phyloP scores from a whole-genome alignment of 192 early-diverging fungal species.

The Radiomyces spectabilis region DNA sequence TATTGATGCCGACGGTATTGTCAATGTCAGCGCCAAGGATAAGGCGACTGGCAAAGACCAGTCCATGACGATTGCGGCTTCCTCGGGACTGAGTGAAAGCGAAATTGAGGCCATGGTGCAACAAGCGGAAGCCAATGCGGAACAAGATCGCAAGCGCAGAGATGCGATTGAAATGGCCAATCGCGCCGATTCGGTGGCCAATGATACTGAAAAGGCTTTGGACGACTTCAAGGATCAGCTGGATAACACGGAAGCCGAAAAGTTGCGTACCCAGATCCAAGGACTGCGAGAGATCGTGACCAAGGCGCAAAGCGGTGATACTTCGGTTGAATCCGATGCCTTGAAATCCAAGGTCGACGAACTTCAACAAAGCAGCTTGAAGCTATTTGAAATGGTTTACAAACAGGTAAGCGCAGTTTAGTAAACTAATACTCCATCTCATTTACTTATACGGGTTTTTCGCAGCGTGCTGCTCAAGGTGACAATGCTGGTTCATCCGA shows the following conservation, averaged over 20 bases:
- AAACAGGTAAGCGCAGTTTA: constrained; percentile 47
- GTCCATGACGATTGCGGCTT: constrained; percentile 89
- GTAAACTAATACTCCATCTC: not conserved
- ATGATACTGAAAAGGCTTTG: constrained; percentile 89
- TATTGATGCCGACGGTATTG: constrained; percentile 98
- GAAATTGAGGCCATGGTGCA: constrained; percentile 95
- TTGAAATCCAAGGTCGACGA: constrained; percentile 79
- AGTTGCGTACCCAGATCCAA: constrained; percentile 72
- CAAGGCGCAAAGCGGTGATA: constrained; percentile 59
- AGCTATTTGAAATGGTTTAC: constrained; percentile 97
- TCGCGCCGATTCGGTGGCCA: constrained; percentile 82
- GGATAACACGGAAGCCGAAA: constrained; percentile 74
- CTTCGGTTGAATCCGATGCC: constrained; percentile 65
- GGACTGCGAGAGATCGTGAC: constrained; percentile 72
- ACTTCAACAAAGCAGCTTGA: constrained; percentile 83
- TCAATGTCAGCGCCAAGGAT: constrained; percentile 94
- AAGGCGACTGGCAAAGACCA: constrained; percentile 88
- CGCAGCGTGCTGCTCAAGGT: constrained; percentile 1
- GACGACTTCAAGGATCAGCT: constrained; percentile 94
- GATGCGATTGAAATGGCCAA: constrained; percentile 89
- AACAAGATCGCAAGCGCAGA: constrained; percentile 85
- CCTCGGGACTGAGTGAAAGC: constrained; percentile 79
- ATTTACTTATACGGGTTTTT: not conserved
- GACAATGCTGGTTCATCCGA: not conserved
- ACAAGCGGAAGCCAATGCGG: constrained; percentile 85